These are phyloP conservation scores for Sedum album DNA, from an alignment of 164 flowering plant species.

Conservation along the genomic window DNA sequence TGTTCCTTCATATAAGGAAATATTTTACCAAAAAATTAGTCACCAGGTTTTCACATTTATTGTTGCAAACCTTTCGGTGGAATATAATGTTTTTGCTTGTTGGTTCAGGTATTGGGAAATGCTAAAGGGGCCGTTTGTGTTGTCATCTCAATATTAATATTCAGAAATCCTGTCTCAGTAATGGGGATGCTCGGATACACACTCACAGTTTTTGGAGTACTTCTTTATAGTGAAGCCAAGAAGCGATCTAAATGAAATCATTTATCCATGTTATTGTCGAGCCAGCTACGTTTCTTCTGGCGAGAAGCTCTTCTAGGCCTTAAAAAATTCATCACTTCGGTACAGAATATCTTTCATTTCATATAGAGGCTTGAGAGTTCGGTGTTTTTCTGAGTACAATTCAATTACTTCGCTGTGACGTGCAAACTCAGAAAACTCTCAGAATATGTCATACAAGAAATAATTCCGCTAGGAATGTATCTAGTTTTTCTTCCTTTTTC, in stretches of 20 bases:
- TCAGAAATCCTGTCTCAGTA: slow-evolving; percentile 7
- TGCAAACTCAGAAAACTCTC: not conserved
- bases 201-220: slow-evolving; percentile 1
- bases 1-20: too few relatives aligned
- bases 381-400: not conserved
- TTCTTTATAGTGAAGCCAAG: slow-evolving; percentile 8
- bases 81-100: not conserved
- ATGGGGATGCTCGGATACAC: slow-evolving; percentile 1
- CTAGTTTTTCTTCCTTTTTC: too few relatives aligned
- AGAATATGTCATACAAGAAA: not conserved
- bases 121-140: slow-evolving; percentile 8
- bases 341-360: not conserved
- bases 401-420: not conserved
- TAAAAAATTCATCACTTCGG: not conserved
- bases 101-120: slow-evolving; percentile 6
- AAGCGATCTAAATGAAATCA: not conserved
- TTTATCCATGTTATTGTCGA: not conserved
- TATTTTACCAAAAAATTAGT: too few relatives aligned
- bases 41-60: too few relatives aligned
- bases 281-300: not conserved
- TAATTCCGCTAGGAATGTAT: not conserved
- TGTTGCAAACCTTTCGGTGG: too few relatives aligned
- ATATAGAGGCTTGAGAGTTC: not conserved
- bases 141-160: slow-evolving; percentile 5
- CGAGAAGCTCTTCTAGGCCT: not conserved